Conservation (phyloP, 2,329 filamentous ascomycete species). For the Fusarium tricinctum region DNA sequence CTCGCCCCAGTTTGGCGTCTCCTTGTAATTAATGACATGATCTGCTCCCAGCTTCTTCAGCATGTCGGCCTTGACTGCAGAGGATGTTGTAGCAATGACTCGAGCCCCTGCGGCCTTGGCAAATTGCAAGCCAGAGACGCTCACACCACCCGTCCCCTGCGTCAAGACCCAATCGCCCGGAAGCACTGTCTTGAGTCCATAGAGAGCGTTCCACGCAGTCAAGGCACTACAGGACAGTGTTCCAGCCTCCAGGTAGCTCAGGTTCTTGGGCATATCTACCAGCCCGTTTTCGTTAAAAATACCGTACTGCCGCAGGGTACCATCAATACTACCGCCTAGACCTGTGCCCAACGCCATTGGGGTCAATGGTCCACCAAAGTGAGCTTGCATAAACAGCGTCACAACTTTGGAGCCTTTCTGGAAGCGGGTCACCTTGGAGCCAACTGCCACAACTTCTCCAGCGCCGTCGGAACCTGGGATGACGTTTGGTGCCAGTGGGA, state of each 20-base stretch:
- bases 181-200: background rate
- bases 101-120: background rate
- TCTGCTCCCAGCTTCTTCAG: background rate
- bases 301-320: background rate
- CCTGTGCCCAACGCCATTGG: background rate
- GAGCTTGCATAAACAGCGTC: background rate
- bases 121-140: background rate
- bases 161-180: background rate
- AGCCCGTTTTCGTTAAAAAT: background rate
- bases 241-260: background rate
- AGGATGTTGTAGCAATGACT: background rate
- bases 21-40: slow-evolving; percentile 1
- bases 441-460: background rate
- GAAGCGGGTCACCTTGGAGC: background rate
- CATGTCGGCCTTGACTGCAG: background rate
- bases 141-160: background rate
- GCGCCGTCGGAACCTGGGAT: background rate
- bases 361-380: background rate
- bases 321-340: background rate
- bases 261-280: background rate
- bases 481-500: background rate
- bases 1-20: background rate
- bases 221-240: background rate
- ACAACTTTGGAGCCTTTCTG: background rate
- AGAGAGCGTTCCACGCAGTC: slow-evolving; percentile 1